phyloP scores from a whole-genome alignment of 129 eudicot genomes.

The Ambrosia trifida region DNA sequence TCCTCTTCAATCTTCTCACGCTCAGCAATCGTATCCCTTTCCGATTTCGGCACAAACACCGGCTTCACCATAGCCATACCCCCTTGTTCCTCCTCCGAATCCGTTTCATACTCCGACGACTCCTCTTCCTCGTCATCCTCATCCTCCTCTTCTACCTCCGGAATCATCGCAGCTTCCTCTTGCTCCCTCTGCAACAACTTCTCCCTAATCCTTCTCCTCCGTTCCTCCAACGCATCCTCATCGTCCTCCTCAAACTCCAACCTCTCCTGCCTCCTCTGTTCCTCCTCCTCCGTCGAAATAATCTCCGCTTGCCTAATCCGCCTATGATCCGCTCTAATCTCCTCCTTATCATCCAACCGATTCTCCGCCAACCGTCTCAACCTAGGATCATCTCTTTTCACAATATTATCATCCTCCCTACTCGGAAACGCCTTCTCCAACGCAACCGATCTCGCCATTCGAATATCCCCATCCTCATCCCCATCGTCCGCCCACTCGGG shows the following conservation, averaged over 20 bases:
- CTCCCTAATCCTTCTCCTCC: conserved; percentile 85
- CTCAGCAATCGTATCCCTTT: conserved; percentile 92
- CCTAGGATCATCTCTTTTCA: conserved; percentile 66
- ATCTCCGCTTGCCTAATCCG: conserved; percentile 93
- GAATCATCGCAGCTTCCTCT: conserved; percentile 61
- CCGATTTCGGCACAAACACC: conserved; percentile 85
- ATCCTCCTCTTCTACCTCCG: conserved; percentile 69
- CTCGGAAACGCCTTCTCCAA: conserved; percentile 75
- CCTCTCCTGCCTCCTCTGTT: conserved; percentile 59
- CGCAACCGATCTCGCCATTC: conserved; percentile 50
- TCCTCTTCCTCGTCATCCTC: conserved; percentile 83
- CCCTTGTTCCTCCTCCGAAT: conserved; percentile 71
- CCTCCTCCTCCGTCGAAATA: conserved; percentile 77
- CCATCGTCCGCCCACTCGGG: conserved; percentile 95
- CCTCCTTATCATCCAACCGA: conserved; percentile 71
- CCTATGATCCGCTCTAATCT: conserved; percentile 82
- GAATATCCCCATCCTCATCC: conserved; percentile 80
- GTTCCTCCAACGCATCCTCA: conserved; percentile 81
- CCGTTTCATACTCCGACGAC: conserved; percentile 87
- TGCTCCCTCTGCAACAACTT: conserved; percentile 64
- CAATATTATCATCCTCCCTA: conserved; percentile 37
- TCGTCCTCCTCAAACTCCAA: conserved; percentile 83
- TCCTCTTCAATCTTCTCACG: conserved; percentile 85
- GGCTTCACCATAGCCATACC: conserved; percentile 90
- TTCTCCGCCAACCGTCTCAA: conserved; percentile 81